Conservation (phyloP, 2,329 filamentous ascomycete genomes). For the Hymenoscyphus fraxineus region DNA sequence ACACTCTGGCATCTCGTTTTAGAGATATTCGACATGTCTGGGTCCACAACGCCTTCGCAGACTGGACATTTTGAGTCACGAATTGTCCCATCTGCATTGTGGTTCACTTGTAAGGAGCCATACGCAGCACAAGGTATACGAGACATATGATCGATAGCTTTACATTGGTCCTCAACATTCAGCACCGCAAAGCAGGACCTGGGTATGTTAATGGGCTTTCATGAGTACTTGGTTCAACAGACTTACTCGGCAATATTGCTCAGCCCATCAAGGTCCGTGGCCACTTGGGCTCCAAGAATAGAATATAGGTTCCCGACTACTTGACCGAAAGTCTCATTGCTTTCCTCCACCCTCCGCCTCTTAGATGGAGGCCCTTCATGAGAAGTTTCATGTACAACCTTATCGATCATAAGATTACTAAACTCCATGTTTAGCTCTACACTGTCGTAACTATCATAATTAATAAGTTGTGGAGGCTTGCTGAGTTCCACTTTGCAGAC, state of each 20-base stretch:
- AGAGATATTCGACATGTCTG: constrained; percentile 20
- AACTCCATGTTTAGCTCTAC: constrained; percentile 27
- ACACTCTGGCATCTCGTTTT: constrained; percentile 18
- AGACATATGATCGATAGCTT: constrained; percentile 52
- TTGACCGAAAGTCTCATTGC: constrained; percentile 29
- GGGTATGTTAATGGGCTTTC: constrained; percentile 14
- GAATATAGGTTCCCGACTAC: constrained; percentile 35
- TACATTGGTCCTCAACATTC: constrained; percentile 48
- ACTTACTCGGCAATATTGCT: constrained; percentile 48
- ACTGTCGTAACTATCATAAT: constrained; percentile 22
- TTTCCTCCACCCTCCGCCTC: constrained; percentile 34
- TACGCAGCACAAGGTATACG: constrained; percentile 54
- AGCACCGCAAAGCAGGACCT: constrained; percentile 44
- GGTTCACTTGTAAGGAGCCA: constrained; percentile 38
- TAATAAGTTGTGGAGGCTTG: constrained; percentile 2
- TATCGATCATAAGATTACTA: constrained; percentile 19
- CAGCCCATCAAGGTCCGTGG: constrained; percentile 38
- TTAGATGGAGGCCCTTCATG: constrained; percentile 27
- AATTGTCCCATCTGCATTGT: constrained; percentile 31
- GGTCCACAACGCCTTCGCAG: constrained; percentile 27
- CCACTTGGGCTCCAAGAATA: constrained; percentile 36
- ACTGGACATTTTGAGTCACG: constrained; percentile 28
- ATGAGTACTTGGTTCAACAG: neutral
- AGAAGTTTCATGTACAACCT: neutral
- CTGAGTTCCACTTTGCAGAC: constrained; percentile 17